Evolutionary conservation across 345 rosid species (phyloP).

Genomic region (Balakata baccata): DNA sequence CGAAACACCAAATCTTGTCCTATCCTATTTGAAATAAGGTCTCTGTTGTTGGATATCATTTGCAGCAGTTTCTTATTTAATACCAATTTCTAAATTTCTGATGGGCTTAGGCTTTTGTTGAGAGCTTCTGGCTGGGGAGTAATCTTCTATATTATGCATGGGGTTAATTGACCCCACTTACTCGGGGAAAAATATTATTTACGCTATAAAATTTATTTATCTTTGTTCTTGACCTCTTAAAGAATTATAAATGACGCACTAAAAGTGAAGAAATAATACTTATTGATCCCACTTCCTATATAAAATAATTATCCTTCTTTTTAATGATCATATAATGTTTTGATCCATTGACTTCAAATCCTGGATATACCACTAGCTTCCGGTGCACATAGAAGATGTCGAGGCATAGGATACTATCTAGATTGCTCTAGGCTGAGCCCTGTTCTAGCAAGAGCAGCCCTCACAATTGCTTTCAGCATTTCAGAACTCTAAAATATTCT

Average conservation of each 20-base stretch:
- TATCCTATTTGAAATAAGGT: not conserved
- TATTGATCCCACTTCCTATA: too few relatives aligned
- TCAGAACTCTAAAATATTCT: not conserved
- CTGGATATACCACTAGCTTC: not conserved
- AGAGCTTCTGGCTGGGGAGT: too few relatives aligned
- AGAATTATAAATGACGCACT: too few relatives aligned
- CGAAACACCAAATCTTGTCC: not conserved
- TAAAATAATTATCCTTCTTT: too few relatives aligned
- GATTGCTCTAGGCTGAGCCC: not conserved
- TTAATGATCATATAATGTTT: too few relatives aligned
- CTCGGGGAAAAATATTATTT: too few relatives aligned
- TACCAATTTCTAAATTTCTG: not conserved
- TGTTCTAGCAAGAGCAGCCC: not conserved
- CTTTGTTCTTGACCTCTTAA: too few relatives aligned
- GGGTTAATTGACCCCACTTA: too few relatives aligned
- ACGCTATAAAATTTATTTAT: too few relatives aligned
- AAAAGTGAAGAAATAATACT: too few relatives aligned
- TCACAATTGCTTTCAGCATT: not conserved
- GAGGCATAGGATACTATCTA: not conserved
- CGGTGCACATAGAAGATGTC: not conserved
- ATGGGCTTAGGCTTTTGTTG: not conserved
- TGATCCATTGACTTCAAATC: too few relatives aligned
- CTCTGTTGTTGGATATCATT: not conserved
- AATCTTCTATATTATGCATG: too few relatives aligned
- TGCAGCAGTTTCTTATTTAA: not conserved